Evolutionary conservation across 2,329 filamentous ascomycete species (phyloP).

Genomic region (Corinectria fuckeliana): DNA sequence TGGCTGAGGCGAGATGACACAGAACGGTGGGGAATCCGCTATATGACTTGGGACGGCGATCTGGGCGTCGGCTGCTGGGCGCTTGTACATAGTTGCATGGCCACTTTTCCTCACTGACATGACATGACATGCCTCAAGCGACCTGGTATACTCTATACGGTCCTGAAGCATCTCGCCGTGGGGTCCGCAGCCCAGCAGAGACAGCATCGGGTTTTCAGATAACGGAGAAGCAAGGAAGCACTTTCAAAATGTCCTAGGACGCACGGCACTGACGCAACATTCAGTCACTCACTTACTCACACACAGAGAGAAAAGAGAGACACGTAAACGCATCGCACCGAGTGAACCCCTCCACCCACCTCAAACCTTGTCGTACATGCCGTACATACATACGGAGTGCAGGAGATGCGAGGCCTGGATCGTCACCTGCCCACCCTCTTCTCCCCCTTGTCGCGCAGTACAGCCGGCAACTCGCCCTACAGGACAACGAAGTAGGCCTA

Average conservation of each 20-base stretch:
- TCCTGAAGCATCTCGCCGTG: conserved; percentile 4
- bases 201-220: no score
- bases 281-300: neutral
- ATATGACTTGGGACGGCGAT: neutral
- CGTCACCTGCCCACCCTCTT: conserved; percentile 22
- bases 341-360: neutral
- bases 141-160: no score
- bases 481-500: neutral
- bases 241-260: neutral
- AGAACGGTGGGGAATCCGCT: neutral
- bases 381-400: neutral
- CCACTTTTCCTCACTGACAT: neutral
- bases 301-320: neutral
- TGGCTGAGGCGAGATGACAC: conserved; percentile 11
- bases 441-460: neutral
- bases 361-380: conserved; percentile 4
- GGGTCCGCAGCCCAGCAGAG: conserved; percentile 3
- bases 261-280: conserved; percentile 10
- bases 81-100: neutral
- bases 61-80: neutral
- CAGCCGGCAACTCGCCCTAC: conserved; percentile 6
- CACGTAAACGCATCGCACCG: neutral
- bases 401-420: conserved; percentile 6
- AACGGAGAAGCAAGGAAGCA: neutral
- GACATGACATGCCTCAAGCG: neutral